phyloP scores from a whole-genome alignment of 2,329 filamentous ascomycete species.

The Podosphaera aphanis region DNA sequence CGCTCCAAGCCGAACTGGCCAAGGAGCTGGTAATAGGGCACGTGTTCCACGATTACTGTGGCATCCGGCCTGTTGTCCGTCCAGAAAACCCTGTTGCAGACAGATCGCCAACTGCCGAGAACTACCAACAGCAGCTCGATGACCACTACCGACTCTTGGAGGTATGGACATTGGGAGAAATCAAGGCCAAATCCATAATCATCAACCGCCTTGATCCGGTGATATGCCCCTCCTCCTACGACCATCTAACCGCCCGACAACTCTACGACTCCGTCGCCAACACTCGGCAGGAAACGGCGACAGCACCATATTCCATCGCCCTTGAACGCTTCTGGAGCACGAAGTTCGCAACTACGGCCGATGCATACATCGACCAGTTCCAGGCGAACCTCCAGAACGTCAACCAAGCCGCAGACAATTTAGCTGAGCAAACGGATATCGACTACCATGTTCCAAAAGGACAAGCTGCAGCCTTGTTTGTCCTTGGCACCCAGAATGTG shows the following conservation, averaged over 20 bases:
- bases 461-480: neutral
- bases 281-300: too few species aligned
- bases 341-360: too few species aligned
- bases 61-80: too few species aligned
- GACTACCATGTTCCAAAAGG: neutral
- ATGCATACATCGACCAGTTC: neutral
- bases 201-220: neutral
- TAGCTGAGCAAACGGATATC: neutral
- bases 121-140: too few species aligned
- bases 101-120: too few species aligned
- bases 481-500: neutral
- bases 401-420: neutral
- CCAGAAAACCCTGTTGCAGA: too few species aligned
- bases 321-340: too few species aligned
- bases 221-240: neutral
- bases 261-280: neutral
- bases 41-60: too few species aligned
- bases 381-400: neutral
- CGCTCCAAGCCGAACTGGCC: too few species aligned
- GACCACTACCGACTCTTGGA: neutral
- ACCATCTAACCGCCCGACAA: neutral
- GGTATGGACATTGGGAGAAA: neutral
- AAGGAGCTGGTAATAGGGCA: too few species aligned
- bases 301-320: neutral
- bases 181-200: neutral